These are phyloP conservation scores for Solanum hybrid DNA, from an alignment of 305 asterid species.

Conservation along the genomic window DNA sequence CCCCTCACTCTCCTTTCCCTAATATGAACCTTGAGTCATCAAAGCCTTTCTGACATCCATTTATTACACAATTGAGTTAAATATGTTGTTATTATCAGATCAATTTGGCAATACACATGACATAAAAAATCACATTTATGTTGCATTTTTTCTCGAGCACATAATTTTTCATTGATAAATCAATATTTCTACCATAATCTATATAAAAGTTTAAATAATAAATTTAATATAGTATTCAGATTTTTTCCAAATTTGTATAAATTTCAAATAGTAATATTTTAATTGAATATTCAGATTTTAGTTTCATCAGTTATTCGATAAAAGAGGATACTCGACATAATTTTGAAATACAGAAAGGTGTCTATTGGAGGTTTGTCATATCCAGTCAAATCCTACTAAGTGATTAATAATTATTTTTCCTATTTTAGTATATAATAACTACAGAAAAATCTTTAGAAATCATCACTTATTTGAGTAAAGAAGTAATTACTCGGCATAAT, in stretches of 20 bases:
- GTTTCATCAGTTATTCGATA: not conserved
- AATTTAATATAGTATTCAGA: not conserved
- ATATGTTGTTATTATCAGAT: too few species aligned
- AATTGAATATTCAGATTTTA: not conserved
- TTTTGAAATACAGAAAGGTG: not conserved
- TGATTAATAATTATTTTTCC: not conserved
- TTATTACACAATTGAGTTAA: too few species aligned
- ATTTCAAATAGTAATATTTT: not conserved
- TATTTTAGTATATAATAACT: not conserved
- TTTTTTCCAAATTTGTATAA: not conserved
- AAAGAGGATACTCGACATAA: not conserved
- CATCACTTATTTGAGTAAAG: not conserved
- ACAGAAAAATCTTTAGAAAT: not conserved
- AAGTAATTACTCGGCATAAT: not conserved
- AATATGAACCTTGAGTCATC: too few species aligned
- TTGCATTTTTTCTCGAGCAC: not conserved
- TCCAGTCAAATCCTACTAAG: not conserved
- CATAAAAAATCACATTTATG: not conserved
- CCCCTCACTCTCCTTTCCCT: too few species aligned
- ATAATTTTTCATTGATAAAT: not conserved
- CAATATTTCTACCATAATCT: not conserved
- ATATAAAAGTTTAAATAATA: not conserved
- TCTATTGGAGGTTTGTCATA: not conserved
- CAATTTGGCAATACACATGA: not conserved
- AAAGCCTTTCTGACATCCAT: not conserved